Conservation (phyloP, 192 early-diverging fungal species). For the Rhizophagus sp. region DNA sequence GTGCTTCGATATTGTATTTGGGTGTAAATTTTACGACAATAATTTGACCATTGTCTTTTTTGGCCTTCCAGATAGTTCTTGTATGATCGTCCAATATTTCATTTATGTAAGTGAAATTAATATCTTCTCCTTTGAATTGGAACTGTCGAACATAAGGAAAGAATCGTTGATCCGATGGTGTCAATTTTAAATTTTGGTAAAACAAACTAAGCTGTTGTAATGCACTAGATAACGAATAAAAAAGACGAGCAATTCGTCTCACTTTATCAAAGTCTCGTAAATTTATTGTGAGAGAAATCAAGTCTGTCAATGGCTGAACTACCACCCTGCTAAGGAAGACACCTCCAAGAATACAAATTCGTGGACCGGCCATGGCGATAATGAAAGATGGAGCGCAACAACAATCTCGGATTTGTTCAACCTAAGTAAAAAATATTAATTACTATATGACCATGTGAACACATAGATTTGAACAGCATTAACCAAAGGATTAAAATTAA, state of each 20-base stretch:
- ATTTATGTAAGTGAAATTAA: no score
- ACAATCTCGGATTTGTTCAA: not conserved
- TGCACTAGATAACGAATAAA: not conserved
- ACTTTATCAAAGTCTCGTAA: not conserved
- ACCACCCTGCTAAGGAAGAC: constrained; percentile 2
- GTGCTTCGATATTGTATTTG: no score
- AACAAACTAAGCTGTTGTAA: not conserved
- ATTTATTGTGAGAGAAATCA: not conserved
- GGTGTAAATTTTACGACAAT: no score
- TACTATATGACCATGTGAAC: not conserved
- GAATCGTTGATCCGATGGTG: not conserved
- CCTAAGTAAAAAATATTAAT: no score
- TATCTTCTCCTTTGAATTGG: no score
- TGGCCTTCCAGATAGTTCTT: no score
- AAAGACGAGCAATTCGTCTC: constrained; percentile 8
- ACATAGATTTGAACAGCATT: no score
- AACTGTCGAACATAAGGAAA: not conserved
- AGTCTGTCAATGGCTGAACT: constrained; percentile 6
- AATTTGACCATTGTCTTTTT: no score
- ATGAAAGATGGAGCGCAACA: not conserved
- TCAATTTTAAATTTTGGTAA: not conserved
- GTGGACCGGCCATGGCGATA: not conserved
- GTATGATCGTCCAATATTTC: no score
- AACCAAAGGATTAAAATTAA: not conserved
- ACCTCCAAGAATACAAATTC: constrained; percentile 1